A percentile compares a stretch with the other conserved stretches of the same genome.
These are phyloP conservation scores for Thermomyces lanuginosus DNA, from an alignment of 2,329 filamentous ascomycete genomes.

Conservation along the genomic window DNA sequence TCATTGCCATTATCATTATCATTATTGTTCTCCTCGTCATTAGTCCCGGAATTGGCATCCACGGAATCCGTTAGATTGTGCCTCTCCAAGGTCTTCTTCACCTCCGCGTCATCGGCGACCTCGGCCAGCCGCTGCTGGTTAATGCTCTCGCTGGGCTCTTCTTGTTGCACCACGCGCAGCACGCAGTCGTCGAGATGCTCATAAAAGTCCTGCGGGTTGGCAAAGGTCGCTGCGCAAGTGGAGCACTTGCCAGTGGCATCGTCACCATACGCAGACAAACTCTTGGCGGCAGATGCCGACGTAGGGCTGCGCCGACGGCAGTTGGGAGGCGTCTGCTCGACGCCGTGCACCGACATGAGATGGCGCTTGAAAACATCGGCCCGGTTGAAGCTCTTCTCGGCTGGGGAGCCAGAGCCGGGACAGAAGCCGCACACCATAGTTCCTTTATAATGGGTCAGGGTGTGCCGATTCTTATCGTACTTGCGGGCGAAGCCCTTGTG, in stretches of 20 bases:
- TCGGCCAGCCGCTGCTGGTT: constrained; percentile 40
- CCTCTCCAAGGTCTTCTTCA: constrained; percentile 41
- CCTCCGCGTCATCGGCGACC: constrained; percentile 43
- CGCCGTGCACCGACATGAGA: constrained; percentile 73
- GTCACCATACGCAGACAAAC: constrained; percentile 52
- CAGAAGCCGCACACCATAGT: constrained; percentile 96
- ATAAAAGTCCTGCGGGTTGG: constrained; percentile 87
- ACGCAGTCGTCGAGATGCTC: constrained; percentile 73
- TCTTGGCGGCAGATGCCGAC: constrained; percentile 37
- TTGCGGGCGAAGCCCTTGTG: constrained; percentile 84
- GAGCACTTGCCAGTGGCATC: constrained; percentile 79
- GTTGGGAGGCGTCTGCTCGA: constrained; percentile 85
- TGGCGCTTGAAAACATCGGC: constrained; percentile 94
- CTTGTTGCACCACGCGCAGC: constrained; percentile 44
- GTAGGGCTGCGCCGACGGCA: constrained; percentile 56
- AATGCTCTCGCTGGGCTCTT: constrained; percentile 41
- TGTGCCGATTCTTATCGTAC: constrained; percentile 93
- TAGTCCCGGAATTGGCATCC: constrained; percentile 38
- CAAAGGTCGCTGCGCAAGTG: constrained; percentile 72
- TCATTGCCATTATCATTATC: constrained; percentile 24
- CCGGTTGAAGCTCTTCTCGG: constrained; percentile 89
- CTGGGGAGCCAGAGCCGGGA: constrained; percentile 69
- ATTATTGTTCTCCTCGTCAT: constrained; percentile 41
- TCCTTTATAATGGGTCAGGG: constrained; percentile 88
- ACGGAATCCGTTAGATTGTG: constrained; percentile 37